Percentiles rank a stretch among this genome's conserved stretches.
Evolutionary conservation across 768 basidiomycete genomes (phyloP).

Genomic region (Mycena kentingensis): DNA sequence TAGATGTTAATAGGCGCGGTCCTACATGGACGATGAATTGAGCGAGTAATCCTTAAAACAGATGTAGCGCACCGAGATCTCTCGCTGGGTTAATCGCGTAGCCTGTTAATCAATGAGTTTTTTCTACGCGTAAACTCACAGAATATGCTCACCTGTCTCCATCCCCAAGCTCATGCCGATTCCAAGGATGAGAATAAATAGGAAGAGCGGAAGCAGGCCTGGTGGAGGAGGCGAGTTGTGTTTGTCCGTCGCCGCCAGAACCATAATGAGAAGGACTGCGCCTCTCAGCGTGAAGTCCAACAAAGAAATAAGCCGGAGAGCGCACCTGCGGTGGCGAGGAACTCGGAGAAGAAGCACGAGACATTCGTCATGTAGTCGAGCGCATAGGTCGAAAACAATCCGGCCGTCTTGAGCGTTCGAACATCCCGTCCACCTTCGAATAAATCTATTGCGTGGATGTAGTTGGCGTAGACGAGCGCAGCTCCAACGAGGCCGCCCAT

Average conservation of each 20-base stretch:
- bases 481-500: slow-evolving; percentile 63
- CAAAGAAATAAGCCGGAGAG: slow-evolving; percentile 45
- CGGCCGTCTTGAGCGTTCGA: slow-evolving; percentile 60
- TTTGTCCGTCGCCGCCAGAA: slow-evolving; percentile 57
- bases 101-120: slow-evolving; percentile 45
- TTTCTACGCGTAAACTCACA: not conserved
- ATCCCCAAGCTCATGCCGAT: slow-evolving; percentile 60
- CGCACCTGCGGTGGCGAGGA: not conserved
- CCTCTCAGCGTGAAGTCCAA: slow-evolving; percentile 34
- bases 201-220: slow-evolving; percentile 54
- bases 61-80: not conserved
- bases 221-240: slow-evolving; percentile 48
- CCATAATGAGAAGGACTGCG: slow-evolving; percentile 53
- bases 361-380: slow-evolving; percentile 42
- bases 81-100: slow-evolving; percentile 17
- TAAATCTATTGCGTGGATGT: slow-evolving; percentile 66
- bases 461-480: slow-evolving; percentile 61
- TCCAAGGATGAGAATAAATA: slow-evolving; percentile 62
- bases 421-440: slow-evolving; percentile 57
- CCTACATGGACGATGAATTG: slow-evolving; percentile 74
- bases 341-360: slow-evolving; percentile 46
- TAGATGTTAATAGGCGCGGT: slow-evolving; percentile 64
- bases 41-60: slow-evolving; percentile 50
- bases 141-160: slow-evolving; percentile 48
- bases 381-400: slow-evolving; percentile 62